Conservation (phyloP, 768 basidiomycete genomes). For the Pleurotus ostreatus region DNA sequence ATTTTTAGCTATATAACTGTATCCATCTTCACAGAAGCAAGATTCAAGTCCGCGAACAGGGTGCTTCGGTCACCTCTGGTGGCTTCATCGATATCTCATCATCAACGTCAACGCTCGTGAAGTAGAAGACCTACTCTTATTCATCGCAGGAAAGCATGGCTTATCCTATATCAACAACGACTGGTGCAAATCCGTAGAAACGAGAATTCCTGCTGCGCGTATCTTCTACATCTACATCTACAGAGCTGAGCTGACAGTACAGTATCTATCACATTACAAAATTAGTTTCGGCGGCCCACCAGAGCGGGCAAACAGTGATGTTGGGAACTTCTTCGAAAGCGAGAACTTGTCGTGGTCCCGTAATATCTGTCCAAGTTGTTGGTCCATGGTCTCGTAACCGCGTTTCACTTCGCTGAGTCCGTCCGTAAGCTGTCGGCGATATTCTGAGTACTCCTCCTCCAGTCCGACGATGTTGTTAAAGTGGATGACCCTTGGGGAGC, state of each 20-base stretch:
- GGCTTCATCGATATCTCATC: too few species aligned
- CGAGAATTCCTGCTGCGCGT: background rate
- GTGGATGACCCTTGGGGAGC: constrained; percentile 35
- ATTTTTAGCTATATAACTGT: too few species aligned
- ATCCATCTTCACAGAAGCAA: too few species aligned
- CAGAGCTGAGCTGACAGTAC: background rate
- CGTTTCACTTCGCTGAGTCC: constrained; percentile 40
- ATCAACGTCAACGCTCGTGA: too few species aligned
- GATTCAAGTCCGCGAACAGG: too few species aligned
- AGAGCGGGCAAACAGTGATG: constrained; percentile 28
- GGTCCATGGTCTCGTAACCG: constrained; percentile 30
- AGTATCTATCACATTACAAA: background rate
- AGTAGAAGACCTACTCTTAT: too few species aligned
- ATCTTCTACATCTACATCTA: background rate
- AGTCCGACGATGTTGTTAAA: constrained; percentile 54
- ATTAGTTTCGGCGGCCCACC: background rate
- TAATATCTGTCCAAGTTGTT: constrained; percentile 32
- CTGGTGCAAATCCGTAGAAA: too few species aligned
- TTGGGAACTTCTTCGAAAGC: constrained; percentile 48
- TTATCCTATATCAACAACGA: too few species aligned
- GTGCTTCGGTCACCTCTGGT: too few species aligned
- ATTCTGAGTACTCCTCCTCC: constrained; percentile 47
- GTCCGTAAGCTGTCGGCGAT: constrained; percentile 34
- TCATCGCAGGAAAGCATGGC: too few species aligned
- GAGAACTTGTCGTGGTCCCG: constrained; percentile 45